Percentiles rank a stretch among this genome's conserved stretches.
phyloP scores from a whole-genome alignment of 2,329 filamentous ascomycete genomes.

The Exophiala sp. region DNA sequence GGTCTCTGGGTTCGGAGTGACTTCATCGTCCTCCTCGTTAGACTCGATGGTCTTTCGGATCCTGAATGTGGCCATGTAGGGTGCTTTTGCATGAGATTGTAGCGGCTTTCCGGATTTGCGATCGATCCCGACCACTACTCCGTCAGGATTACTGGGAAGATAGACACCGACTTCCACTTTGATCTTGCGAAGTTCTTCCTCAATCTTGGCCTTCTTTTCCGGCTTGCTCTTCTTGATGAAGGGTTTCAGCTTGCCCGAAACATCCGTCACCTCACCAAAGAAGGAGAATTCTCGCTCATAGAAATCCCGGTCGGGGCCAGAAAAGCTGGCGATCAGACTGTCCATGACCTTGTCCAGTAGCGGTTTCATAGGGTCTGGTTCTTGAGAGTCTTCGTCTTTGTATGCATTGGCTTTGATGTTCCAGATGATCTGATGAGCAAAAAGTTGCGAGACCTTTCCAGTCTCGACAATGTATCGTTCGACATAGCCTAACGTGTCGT shows the following conservation, averaged over 20 bases:
- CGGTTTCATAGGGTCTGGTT: constrained; percentile 89
- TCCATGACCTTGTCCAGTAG: constrained; percentile 86
- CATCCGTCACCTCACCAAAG: constrained; percentile 92
- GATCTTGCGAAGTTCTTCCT: constrained; percentile 96
- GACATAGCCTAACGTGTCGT: constrained; percentile 89
- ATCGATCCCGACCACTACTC: constrained; percentile 95
- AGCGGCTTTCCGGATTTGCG: constrained; percentile 95
- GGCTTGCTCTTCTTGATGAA: constrained; percentile 88
- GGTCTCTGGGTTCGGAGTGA: constrained; percentile 52
- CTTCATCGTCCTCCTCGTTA: constrained; percentile 40
- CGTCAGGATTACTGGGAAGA: constrained; percentile 93
- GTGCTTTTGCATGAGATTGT: constrained; percentile 96
- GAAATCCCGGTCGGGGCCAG: constrained; percentile 72
- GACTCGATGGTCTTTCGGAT: constrained; percentile 73
- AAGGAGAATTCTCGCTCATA: constrained; percentile 97
- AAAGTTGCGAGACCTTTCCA: constrained; percentile 94
- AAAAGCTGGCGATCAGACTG: constrained; percentile 79
- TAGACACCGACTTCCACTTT: constrained; percentile 97
- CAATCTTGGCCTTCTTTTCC: constrained; percentile 98
- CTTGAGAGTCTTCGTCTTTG: constrained; percentile 89
- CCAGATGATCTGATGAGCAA: constrained; percentile 99
- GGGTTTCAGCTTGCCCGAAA: constrained; percentile 93
- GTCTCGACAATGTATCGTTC: constrained; percentile 96
- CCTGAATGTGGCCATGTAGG: constrained; percentile 98
- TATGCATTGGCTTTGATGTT: constrained; percentile 99